These are phyloP conservation scores for Leccinum imitatum DNA, from an alignment of 768 basidiomycete genomes.

Conservation along the genomic window DNA sequence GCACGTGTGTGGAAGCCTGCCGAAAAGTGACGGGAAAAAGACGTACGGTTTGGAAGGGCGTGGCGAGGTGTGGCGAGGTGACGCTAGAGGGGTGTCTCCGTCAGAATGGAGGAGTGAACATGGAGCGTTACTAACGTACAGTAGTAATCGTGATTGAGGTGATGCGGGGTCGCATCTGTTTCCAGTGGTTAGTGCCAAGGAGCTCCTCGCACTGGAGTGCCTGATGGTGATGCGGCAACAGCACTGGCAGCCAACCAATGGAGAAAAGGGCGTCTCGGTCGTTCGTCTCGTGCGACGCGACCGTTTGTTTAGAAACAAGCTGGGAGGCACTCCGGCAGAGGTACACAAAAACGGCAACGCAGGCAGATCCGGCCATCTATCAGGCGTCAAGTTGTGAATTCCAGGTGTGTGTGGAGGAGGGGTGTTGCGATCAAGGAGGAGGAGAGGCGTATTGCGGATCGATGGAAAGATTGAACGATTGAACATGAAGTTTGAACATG, in stretches of 20 bases:
- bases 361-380: constrained; percentile 6
- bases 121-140: neutral
- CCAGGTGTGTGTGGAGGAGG: neutral
- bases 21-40: neutral
- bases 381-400: constrained; percentile 13
- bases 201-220: neutral
- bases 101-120: constrained; percentile 2
- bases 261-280: neutral
- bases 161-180: neutral
- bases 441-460: constrained; percentile 12
- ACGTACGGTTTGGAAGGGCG: neutral
- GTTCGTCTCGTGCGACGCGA: neutral
- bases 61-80: neutral
- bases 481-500: neutral
- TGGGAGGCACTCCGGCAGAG: constrained; percentile 2
- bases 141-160: neutral
- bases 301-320: neutral
- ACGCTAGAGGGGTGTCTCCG: neutral
- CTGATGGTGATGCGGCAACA: constrained; percentile 2
- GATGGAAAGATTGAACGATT: constrained; percentile 11
- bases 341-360: constrained; percentile 9
- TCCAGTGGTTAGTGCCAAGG: neutral
- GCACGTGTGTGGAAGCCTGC: constrained; percentile 6
- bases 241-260: neutral
- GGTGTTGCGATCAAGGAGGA: constrained; percentile 14